Percentiles rank a stretch among this genome's conserved stretches.
Conservation (phyloP, 2,329 filamentous ascomycete genomes). For the Neoarthrinium moseri region DNA sequence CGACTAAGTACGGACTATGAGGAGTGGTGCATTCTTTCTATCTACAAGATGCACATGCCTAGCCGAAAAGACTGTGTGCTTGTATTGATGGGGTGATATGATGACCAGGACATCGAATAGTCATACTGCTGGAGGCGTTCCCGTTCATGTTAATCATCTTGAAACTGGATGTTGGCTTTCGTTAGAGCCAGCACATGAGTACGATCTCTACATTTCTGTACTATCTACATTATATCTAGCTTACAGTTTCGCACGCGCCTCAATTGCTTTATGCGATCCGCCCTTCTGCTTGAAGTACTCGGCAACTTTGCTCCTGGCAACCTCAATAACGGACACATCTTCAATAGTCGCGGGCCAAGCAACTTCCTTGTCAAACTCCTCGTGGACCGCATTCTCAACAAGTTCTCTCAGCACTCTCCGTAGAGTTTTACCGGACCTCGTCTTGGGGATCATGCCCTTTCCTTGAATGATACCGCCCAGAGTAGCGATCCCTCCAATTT, state of each 20-base stretch:
- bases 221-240: not conserved
- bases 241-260: slow-evolving; percentile 20
- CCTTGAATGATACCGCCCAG: slow-evolving; percentile 85
- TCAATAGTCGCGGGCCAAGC: slow-evolving; percentile 82
- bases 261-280: slow-evolving; percentile 39
- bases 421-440: slow-evolving; percentile 87
- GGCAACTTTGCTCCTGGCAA: slow-evolving; percentile 67
- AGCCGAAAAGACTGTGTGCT: too few species aligned
- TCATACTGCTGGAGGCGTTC: too few species aligned
- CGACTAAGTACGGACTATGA: too few species aligned
- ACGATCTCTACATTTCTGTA: not conserved
- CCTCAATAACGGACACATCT: slow-evolving; percentile 71
- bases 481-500: slow-evolving; percentile 84
- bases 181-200: too few species aligned
- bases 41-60: too few species aligned
- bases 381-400: slow-evolving; percentile 76
- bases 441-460: slow-evolving; percentile 86
- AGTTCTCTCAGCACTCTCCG: slow-evolving; percentile 79
- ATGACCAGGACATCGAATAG: too few species aligned
- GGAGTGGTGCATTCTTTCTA: too few species aligned
- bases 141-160: too few species aligned
- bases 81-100: too few species aligned
- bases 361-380: slow-evolving; percentile 70
- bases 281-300: slow-evolving; percentile 69
- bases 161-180: too few species aligned